phyloP scores from a whole-genome alignment of 1,284 basidiomycete species.

The Schizopora paradoxa region DNA sequence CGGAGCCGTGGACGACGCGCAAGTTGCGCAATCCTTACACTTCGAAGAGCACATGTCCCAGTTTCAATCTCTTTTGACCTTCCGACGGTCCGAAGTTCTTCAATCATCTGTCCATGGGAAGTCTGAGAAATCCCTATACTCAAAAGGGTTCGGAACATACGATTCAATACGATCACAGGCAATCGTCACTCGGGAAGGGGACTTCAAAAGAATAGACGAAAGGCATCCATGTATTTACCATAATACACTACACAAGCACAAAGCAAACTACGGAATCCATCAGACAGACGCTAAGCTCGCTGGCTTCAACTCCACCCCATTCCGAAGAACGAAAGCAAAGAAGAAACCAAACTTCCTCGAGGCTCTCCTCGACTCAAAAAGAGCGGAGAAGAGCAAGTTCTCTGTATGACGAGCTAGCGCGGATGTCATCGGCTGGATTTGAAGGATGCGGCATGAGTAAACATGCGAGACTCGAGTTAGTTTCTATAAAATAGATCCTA shows the following conservation, averaged over 20 bases:
- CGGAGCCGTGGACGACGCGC: too few species aligned
- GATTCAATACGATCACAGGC: too few species aligned
- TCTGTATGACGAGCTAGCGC: conserved; percentile 72
- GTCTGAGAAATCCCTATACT: too few species aligned
- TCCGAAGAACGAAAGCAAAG: conserved; percentile 34
- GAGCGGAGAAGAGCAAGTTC: conserved; percentile 54
- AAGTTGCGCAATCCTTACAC: too few species aligned
- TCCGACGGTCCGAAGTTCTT: too few species aligned
- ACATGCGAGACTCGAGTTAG: conserved; percentile 86
- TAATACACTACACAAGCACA: background rate
- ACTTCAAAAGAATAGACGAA: too few species aligned
- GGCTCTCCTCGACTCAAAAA: conserved; percentile 29
- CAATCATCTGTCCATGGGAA: too few species aligned
- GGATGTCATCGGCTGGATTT: conserved; percentile 73
- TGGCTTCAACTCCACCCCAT: conserved; percentile 36
- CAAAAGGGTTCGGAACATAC: too few species aligned
- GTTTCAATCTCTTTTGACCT: too few species aligned
- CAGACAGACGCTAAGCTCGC: conserved; percentile 71
- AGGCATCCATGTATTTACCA: too few species aligned
- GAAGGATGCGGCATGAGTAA: conserved; percentile 78
- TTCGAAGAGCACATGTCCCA: too few species aligned
- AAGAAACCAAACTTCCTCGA: conserved; percentile 71
- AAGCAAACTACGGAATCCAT: conserved; percentile 45
- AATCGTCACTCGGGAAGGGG: too few species aligned
- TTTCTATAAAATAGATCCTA: conserved; percentile 87